A percentile compares a stretch with the other conserved stretches of the same genome.
phyloP scores from a whole-genome alignment of 164 flowering plant species.

The Piper longum region DNA sequence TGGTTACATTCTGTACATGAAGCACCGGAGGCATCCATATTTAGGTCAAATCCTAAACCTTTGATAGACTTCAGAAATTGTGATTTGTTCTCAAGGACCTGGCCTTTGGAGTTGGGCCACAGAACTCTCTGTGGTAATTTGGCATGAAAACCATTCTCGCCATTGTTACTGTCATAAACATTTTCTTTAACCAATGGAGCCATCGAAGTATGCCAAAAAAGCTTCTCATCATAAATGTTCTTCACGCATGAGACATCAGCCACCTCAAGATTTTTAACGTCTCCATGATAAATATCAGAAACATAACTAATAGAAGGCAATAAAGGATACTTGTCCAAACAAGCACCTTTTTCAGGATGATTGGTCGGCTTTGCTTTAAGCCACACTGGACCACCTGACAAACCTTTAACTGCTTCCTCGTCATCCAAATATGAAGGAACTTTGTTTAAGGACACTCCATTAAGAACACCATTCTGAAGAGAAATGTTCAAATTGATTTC shows the following conservation, averaged over 20 bases:
- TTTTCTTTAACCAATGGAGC: conserved; percentile 1
- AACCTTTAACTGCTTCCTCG: conserved; percentile 18
- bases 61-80: not conserved
- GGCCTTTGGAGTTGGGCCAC: not conserved
- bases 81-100: not conserved
- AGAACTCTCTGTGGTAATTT: not conserved
- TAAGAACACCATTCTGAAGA: conserved; percentile 16
- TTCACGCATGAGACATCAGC: conserved; percentile 13
- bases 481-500: conserved; percentile 24
- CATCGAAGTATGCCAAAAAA: not conserved
- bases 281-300: conserved; percentile 16
- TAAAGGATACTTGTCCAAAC: not conserved
- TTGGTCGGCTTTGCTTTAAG: conserved; percentile 10
- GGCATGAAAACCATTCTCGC: not conserved
- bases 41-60: conserved; percentile 26
- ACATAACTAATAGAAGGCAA: conserved; percentile 11
- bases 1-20: conserved; percentile 1
- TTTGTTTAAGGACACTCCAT: conserved; percentile 9
- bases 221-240: conserved; percentile 22
- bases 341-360: not conserved
- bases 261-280: conserved; percentile 11
- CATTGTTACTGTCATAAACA: not conserved
- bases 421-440: conserved; percentile 16
- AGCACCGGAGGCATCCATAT: conserved; percentile 38
- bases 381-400: conserved; percentile 20